Evolutionary conservation across 345 rosid species (phyloP), one percentile per base, ranked within the genome.

Genomic region (Gossypium arboreum): DNA sequence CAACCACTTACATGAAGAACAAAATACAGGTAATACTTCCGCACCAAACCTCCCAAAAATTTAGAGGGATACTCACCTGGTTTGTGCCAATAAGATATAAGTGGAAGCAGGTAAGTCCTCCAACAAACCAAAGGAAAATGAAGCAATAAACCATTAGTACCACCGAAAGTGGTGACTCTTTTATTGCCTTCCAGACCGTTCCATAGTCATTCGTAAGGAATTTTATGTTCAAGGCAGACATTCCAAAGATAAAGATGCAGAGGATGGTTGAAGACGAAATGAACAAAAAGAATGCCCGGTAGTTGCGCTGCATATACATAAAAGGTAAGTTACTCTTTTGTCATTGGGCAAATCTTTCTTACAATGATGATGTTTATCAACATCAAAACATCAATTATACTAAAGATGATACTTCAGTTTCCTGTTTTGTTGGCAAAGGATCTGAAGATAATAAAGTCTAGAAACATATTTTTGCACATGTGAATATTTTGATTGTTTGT

Each of bases 21-120:
- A 61, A 3, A 24, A 9, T 22, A 7, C 15, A 9, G 12, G 45
- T 3, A 60, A 20, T 52, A 12, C 41, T 34, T 34, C 7, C 41
- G 34, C 9, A 9, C 75, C 51, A 50, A 16, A 45, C 1, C 5
- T 6, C 2, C 41, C 58, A 11, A 22, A 10, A 41, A 12, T 9
- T 22, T 68, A 39, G 17, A 62, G 70, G 20, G 27, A 48, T 72
- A 73, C 83, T 76, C 57, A 85, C 91, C 86, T 85, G 87, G 78
- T 87, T 87, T 78, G 81, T 85, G 78, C 83, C 43, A 29, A 87
- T 85, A 54, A 88, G 89, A 81, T 84, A 88, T 1, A 88, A 68
- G 69, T 88, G 91, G 79, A 88, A 81, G 77, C 83, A 84, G 44
- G 91, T 77, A 72, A 88, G 91, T 6, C 91, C 87, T 34, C 91